A percentile compares a stretch with the other conserved stretches of the same genome.
Conservation (phyloP, 345 rosid genomes). For the Hibiscus mutabilis region DNA sequence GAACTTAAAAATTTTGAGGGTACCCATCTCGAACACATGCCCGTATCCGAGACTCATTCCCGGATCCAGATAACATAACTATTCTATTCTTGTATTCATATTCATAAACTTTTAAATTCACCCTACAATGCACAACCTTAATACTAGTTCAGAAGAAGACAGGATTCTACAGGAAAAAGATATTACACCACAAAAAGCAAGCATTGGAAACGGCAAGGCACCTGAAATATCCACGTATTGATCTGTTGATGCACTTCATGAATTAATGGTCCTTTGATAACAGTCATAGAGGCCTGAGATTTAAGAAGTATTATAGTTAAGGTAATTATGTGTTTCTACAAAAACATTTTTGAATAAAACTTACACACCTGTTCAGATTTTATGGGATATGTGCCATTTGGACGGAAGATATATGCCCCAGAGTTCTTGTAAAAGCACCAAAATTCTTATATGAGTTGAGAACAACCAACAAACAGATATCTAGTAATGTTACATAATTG, state of each 20-base stretch:
- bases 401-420: conserved; percentile 95
- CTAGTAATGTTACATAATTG: neutral
- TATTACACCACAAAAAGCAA: conserved; percentile 2
- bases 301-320: conserved; percentile 2
- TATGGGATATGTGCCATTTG: conserved; percentile 64
- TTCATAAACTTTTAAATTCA: neutral
- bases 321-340: conserved; percentile 11
- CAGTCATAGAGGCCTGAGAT: conserved; percentile 61
- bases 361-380: conserved; percentile 58
- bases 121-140: neutral
- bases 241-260: conserved; percentile 84
- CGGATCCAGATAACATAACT: neutral
- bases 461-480: conserved; percentile 2
- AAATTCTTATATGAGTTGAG: neutral
- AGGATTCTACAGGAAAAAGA: conserved; percentile 9
- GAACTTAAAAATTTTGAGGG: neutral
- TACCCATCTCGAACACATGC: neutral
- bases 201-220: conserved; percentile 16
- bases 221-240: conserved; percentile 90
- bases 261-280: conserved; percentile 60
- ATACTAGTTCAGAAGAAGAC: conserved; percentile 7
- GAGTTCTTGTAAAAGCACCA: conserved; percentile 47
- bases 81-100: neutral
- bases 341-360: conserved; percentile 8
- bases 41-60: neutral